Conservation (phyloP, 805 yeast species). For the Saturnispora serradocipensis region DNA sequence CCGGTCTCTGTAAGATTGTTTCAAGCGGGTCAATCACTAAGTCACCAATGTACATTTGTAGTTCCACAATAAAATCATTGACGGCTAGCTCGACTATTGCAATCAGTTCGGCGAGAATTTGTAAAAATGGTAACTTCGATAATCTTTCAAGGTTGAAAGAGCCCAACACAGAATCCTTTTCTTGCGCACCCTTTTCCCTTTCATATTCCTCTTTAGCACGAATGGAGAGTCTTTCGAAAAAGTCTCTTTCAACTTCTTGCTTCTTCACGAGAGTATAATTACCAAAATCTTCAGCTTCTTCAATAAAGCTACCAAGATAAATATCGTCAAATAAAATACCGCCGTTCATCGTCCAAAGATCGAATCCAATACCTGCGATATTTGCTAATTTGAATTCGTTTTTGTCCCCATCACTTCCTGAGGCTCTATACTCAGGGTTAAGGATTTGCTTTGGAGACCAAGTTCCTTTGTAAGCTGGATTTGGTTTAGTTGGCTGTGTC, state of each 20-base stretch:
- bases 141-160: slow-evolving; percentile 4
- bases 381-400: slow-evolving; percentile 33
- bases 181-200: background rate
- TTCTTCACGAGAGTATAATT: slow-evolving; percentile 61
- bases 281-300: slow-evolving; percentile 78
- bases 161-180: background rate
- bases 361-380: slow-evolving; percentile 79
- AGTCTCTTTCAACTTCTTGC: slow-evolving; percentile 38
- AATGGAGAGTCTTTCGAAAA: slow-evolving; percentile 5
- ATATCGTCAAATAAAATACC: slow-evolving; percentile 74
- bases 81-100: slow-evolving; percentile 13
- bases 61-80: slow-evolving; percentile 15
- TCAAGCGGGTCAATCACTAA: slow-evolving; percentile 37
- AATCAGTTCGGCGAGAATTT: background rate
- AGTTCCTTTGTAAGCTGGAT: slow-evolving; percentile 72
- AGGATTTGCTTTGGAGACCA: slow-evolving; percentile 62
- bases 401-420: slow-evolving; percentile 21
- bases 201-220: slow-evolving; percentile 1
- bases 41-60: slow-evolving; percentile 24
- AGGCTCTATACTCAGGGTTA: slow-evolving; percentile 54
- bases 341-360: slow-evolving; percentile 78
- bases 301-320: slow-evolving; percentile 75
- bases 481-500: slow-evolving; percentile 55
- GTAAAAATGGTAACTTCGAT: slow-evolving; percentile 11
- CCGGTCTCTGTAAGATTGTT: slow-evolving; percentile 38